Base-by-base conservation (phyloP, 495 filamentous ascomycete species). In the Penicillium samsonianum region DNA sequence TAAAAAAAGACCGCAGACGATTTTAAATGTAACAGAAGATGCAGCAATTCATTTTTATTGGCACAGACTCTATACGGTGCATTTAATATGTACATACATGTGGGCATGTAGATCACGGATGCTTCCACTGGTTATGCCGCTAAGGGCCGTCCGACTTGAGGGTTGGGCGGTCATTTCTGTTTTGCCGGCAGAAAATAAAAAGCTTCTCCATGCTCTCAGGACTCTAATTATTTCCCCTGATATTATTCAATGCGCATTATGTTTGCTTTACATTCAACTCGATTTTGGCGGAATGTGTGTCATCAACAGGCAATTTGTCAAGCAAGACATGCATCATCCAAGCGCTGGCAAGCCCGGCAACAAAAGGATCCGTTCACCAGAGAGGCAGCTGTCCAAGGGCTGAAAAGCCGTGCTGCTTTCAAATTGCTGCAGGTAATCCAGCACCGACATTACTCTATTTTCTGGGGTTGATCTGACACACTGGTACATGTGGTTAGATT, bases 361-460 rank as follows among this genome's bases (percentile, higher is more conserved):
- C 71, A 71, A 19, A 81, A 72, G 44, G 94, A 98, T 73, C 68
- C 60, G 35, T 93, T 84, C 71, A 82, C 84, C 0, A 84, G 81
- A 54, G 77, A 85, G 50, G 92, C 94, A 10, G 85, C 82, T 62
- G 83, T 91, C 4, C 81, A 87, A 58, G 87, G 85, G 1, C 73
- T 96, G 33, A 96, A 92, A 72, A 92, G 89, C 59, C 86, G 94
- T 61, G 95, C 94, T 55, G 94, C 90, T 8, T 96, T 92, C 69
- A 98, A 98, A 72, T 80, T 98, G 26, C 69, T 96, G 26, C 88
- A 93, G 78, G 88, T 90, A 37, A 35, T 33, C 63, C 31, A 11
- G 2, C 23, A 44, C n/a, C 17, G 10, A 2, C 20, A 9, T 25
- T 30, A 28, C 23, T 7, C 14, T 28, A 11, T 53, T 17, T 16